Conservation (phyloP, 306 rosid species). For the Calophaca sinica region DNA sequence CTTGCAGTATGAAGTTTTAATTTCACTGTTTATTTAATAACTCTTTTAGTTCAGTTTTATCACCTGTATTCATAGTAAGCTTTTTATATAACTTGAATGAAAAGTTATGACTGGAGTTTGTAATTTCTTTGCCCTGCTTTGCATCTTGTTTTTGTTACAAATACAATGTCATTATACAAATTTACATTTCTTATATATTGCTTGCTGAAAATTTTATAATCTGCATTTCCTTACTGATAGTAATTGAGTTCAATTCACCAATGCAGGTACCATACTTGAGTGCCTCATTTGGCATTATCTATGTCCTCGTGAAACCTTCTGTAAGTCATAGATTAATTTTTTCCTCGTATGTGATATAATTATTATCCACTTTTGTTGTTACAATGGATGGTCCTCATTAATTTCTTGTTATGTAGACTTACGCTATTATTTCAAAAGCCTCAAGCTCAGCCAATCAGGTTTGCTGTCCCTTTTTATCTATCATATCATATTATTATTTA, state of each 20-base stretch:
- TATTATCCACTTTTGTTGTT: constrained; percentile 4
- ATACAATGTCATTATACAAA: too few species aligned
- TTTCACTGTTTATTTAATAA: too few species aligned
- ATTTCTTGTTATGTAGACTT: constrained; percentile 62
- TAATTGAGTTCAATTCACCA: constrained; percentile 35
- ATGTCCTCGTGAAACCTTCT: constrained; percentile 75
- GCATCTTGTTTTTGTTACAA: too few species aligned
- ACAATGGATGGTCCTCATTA: constrained; percentile 29
- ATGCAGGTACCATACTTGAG: constrained; percentile 81
- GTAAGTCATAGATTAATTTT: constrained; percentile 55
- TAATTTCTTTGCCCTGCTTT: too few species aligned
- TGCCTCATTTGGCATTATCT: constrained; percentile 72
- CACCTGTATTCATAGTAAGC: too few species aligned
- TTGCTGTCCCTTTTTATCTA: constrained; percentile 9
- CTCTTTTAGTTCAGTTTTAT: too few species aligned
- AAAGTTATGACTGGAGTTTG: too few species aligned
- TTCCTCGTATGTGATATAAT: background rate
- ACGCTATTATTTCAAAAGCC: constrained; percentile 78
- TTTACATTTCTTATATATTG: too few species aligned
- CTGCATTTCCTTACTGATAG: constrained; percentile 5
- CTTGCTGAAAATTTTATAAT: background rate
- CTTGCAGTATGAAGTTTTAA: too few species aligned
- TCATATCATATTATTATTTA: background rate
- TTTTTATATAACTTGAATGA: too few species aligned
- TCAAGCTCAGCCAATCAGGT: constrained; percentile 84